Percentiles rank a stretch among this genome's conserved stretches.
Evolutionary conservation across 495 filamentous ascomycete genomes (phyloP).

Genomic region (Aspergillus sparsus): DNA sequence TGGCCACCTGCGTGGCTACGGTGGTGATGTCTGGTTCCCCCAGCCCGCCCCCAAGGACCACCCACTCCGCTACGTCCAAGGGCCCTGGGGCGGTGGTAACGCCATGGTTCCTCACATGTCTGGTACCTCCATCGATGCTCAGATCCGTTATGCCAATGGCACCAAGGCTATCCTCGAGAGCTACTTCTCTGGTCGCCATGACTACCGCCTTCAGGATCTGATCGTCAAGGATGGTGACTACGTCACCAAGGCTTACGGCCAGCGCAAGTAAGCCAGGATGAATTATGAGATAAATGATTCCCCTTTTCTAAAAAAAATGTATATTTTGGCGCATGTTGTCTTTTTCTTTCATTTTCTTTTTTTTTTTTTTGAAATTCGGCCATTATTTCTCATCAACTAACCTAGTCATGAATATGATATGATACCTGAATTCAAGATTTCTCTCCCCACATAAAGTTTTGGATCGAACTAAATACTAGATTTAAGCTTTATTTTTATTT

Average conservation of each 20-base stretch:
- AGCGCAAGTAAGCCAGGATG: slow-evolving; percentile 55
- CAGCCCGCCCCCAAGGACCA: slow-evolving; percentile 96
- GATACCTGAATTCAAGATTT: slow-evolving; percentile 18
- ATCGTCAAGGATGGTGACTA: slow-evolving; percentile 93
- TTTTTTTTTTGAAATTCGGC: not conserved
- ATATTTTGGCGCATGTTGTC: slow-evolving; percentile 20
- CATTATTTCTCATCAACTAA: no score
- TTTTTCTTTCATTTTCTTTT: slow-evolving; percentile 9
- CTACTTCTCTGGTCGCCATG: slow-evolving; percentile 82
- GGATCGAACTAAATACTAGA: no score
- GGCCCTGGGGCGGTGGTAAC: slow-evolving; percentile 95
- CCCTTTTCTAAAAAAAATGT: slow-evolving; percentile 12
- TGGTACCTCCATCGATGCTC: slow-evolving; percentile 94
- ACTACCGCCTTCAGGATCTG: slow-evolving; percentile 89
- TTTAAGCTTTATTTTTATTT: no score
- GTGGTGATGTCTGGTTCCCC: slow-evolving; percentile 91
- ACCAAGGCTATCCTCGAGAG: slow-evolving; percentile 86
- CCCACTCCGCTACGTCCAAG: slow-evolving; percentile 86
- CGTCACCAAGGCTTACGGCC: slow-evolving; percentile 92
- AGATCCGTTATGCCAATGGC: slow-evolving; percentile 90
- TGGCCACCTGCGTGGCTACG: slow-evolving; percentile 95
- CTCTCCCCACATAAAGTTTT: not conserved
- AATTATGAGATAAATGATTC: slow-evolving; percentile 13
- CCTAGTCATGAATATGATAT: slow-evolving; percentile 7
- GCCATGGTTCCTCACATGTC: slow-evolving; percentile 99